phyloP scores from a whole-genome alignment of 2,329 filamentous ascomycete species.

The Endoconidiophora polonica region DNA sequence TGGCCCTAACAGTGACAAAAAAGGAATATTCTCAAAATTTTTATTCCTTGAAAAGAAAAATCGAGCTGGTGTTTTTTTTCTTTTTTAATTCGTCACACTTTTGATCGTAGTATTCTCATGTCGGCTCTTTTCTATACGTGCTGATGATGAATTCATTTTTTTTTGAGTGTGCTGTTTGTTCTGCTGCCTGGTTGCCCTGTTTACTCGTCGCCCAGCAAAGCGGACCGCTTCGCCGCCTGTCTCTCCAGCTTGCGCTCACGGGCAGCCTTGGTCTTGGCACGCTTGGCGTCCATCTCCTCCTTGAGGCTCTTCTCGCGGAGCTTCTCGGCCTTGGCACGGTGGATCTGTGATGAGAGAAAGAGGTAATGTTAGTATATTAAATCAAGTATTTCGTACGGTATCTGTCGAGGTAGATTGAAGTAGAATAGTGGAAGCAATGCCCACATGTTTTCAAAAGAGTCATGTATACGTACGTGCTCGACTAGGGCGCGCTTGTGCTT shows the following conservation, averaged over 20 bases:
- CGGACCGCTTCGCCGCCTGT: constrained; percentile 76
- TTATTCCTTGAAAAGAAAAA: no score
- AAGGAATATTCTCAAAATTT: no score
- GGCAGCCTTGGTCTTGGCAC: constrained; percentile 99
- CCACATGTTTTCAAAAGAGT: neutral
- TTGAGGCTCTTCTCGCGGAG: constrained; percentile 86
- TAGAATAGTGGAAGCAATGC: neutral
- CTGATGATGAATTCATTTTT: constrained; percentile 13
- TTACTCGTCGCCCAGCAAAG: constrained; percentile 53
- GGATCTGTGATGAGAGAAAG: constrained; percentile 48
- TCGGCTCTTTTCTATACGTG: neutral
- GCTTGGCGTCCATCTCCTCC: constrained; percentile 99
- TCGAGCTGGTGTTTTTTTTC: no score
- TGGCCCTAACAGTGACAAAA: no score
- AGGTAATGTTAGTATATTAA: neutral
- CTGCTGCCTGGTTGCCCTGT: constrained; percentile 12
- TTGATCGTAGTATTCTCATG: neutral
- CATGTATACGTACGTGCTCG: constrained; percentile 74
- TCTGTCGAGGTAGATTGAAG: neutral
- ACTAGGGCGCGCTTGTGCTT: constrained; percentile 99
- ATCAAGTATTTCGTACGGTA: neutral
- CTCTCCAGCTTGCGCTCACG: constrained; percentile 96
- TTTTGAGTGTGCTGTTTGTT: constrained; percentile 13
- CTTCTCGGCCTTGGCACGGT: constrained; percentile 99
- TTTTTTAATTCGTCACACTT: no score